Percentiles rank a stretch among this genome's conserved stretches.
These are phyloP conservation scores for Massarina eburnea DNA, from an alignment of 2,329 filamentous ascomycete genomes.

Conservation along the genomic window DNA sequence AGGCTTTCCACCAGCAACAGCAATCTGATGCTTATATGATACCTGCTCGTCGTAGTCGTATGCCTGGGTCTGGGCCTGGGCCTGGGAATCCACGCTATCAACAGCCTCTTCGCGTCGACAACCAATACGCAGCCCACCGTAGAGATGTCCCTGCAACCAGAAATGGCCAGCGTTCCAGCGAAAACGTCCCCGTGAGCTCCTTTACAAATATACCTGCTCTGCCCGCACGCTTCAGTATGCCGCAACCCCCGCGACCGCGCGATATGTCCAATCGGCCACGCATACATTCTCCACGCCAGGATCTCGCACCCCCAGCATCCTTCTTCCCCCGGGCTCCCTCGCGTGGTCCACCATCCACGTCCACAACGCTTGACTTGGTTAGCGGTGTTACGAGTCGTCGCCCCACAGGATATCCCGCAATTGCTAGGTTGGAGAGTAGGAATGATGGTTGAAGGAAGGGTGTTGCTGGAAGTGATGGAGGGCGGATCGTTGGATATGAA, in stretches of 20 bases:
- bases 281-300: conserved; percentile 5
- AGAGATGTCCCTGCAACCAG: conserved; percentile 4
- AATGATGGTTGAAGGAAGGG: conserved; percentile 10
- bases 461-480: too few relatives aligned
- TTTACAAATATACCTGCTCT: neutral
- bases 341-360: conserved; percentile 8
- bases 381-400: conserved; percentile 15
- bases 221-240: conserved; percentile 14
- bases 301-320: neutral
- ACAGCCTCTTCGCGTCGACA: neutral
- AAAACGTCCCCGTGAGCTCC: conserved; percentile 15
- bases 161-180: conserved; percentile 16
- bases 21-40: too few relatives aligned
- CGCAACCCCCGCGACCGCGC: conserved; percentile 11
- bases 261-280: conserved; percentile 16
- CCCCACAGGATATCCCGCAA: conserved; percentile 5
- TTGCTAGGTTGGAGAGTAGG: conserved; percentile 25
- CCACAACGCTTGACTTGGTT: conserved; percentile 14
- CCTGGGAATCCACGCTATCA: too few relatives aligned
- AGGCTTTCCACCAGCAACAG: too few relatives aligned
- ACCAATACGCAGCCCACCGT: conserved; percentile 3
- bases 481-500: neutral
- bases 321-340: conserved; percentile 4
- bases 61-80: neutral
- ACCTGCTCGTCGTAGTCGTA: too few relatives aligned